Percentiles rank a stretch among this genome's conserved stretches.
These are phyloP conservation scores for Calocera cornea DNA, from an alignment of 768 basidiomycete species.

Conservation along the genomic window DNA sequence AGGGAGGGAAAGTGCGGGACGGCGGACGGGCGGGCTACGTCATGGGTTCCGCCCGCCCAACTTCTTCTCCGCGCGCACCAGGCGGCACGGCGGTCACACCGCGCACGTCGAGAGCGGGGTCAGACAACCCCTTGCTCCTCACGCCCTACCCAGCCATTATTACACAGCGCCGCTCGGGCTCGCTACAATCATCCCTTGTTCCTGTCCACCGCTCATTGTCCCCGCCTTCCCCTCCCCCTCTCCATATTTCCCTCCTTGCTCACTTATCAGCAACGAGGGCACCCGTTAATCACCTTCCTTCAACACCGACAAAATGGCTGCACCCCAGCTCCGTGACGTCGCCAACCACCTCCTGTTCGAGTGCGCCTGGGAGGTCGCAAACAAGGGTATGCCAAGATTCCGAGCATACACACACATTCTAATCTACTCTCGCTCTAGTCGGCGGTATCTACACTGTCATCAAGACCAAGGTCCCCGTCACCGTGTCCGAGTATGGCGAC, in stretches of 20 bases:
- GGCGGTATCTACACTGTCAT: slow-evolving; percentile 99
- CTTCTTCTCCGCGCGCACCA: slow-evolving; percentile 1
- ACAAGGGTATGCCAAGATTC: slow-evolving; percentile 40
- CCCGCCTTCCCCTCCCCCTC: background rate
- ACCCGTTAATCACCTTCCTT: background rate
- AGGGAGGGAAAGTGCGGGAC: background rate
- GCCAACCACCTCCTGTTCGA: slow-evolving; percentile 77
- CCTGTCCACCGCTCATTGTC: background rate
- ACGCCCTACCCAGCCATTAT: background rate
- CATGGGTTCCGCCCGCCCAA: background rate
- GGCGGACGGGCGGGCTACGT: background rate
- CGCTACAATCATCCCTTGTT: background rate
- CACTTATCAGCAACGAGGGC: background rate
- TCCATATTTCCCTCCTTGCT: background rate
- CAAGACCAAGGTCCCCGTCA: slow-evolving; percentile 98
- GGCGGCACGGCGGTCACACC: background rate
- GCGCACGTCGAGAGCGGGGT: background rate
- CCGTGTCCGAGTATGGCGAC: slow-evolving; percentile 88
- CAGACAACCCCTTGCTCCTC: slow-evolving; percentile 2
- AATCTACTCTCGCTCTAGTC: slow-evolving; percentile 31
- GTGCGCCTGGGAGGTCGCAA: slow-evolving; percentile 95
- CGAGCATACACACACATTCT: slow-evolving; percentile 2
- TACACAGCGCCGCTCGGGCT: background rate
- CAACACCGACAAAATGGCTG: background rate
- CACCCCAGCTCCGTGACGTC: slow-evolving; percentile 45